Percentiles rank a stretch among this genome's conserved stretches.
Evolutionary conservation across 371 early-diverging fungal species (phyloP).

Genomic region (Mucor lusitanicus): DNA sequence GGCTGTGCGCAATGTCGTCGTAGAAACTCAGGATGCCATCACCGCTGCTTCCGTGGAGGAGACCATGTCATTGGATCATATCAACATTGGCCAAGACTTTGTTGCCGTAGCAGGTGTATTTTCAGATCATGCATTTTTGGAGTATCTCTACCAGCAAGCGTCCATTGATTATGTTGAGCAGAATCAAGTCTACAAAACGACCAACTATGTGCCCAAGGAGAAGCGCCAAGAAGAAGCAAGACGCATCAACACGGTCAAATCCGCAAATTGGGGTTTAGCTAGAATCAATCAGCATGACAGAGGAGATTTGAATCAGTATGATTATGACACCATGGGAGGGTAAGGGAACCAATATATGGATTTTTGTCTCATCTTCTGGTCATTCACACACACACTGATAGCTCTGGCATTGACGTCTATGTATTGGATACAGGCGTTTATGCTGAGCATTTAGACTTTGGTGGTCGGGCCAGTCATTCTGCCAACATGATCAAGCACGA

Average conservation of each 20-base stretch:
- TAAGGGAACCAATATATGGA: constrained; percentile 11
- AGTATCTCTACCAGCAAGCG: constrained; percentile 27
- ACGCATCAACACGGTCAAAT: background rate
- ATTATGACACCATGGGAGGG: constrained; percentile 55
- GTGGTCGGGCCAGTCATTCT: constrained; percentile 69
- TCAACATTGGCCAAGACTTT: constrained; percentile 17
- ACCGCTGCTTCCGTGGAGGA: constrained; percentile 2
- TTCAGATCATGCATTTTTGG: constrained; percentile 30
- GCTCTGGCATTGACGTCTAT: constrained; percentile 61
- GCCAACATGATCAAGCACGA: constrained; percentile 51
- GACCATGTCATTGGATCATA: constrained; percentile 16
- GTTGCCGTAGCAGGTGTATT: constrained; percentile 24
- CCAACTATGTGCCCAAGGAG: background rate
- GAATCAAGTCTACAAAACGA: constrained; percentile 42
- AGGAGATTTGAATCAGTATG: constrained; percentile 35
- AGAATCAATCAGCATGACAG: constrained; percentile 51
- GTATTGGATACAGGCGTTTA: constrained; percentile 80
- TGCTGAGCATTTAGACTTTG: constrained; percentile 73
- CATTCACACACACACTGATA: background rate
- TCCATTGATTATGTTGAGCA: constrained; percentile 57
- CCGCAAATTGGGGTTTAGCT: constrained; percentile 63
- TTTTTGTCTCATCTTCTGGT: constrained; percentile 16
- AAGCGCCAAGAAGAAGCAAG: background rate
- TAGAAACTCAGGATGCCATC: background rate
- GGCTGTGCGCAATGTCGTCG: constrained; percentile 6